Percentiles rank a stretch among this genome's conserved stretches.
Conservation (phyloP, 2,329 filamentous ascomycete genomes). For the Pseudocercospora vitis region DNA sequence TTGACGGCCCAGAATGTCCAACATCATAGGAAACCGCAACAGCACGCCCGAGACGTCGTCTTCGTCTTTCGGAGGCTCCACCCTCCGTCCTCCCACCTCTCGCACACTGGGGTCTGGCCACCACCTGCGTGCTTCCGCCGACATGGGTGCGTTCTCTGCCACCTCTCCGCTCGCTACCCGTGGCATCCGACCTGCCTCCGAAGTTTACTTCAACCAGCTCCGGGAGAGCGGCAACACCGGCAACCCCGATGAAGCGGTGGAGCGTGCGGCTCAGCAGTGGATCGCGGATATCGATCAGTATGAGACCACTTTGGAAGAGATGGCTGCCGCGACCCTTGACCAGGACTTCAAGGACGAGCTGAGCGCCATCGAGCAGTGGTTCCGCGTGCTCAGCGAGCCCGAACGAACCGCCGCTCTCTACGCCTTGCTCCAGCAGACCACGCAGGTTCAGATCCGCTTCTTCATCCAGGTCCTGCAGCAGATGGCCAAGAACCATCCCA, state of each 20-base stretch:
- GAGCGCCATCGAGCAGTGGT: conserved; percentile 99
- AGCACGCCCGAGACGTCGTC: conserved; percentile 92
- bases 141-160: conserved; percentile 78
- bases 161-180: conserved; percentile 69
- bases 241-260: conserved; percentile 78
- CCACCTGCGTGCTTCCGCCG: conserved; percentile 89
- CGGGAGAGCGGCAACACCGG: conserved; percentile 67
- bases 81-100: conserved; percentile 64
- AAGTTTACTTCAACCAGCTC: conserved; percentile 81
- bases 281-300: conserved; percentile 99
- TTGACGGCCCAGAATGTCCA: conserved; percentile 44
- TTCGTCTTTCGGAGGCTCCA: conserved; percentile 70
- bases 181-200: conserved; percentile 85
- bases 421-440: conserved; percentile 94
- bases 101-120: conserved; percentile 68
- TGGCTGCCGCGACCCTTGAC: conserved; percentile 97
- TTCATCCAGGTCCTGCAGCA: conserved; percentile 98
- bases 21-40: conserved; percentile 73
- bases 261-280: conserved; percentile 96
- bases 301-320: conserved; percentile 97
- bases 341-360: conserved; percentile 99
- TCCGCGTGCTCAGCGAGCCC: conserved; percentile 92
- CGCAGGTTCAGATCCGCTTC: conserved; percentile 97
- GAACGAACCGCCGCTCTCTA: conserved; percentile 95
- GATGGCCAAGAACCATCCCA: conserved; percentile 97